Percentiles rank a stretch among this genome's conserved stretches.
These are phyloP conservation scores for Amyloporia xantha DNA, from an alignment of 768 basidiomycete species.

Conservation along the genomic window DNA sequence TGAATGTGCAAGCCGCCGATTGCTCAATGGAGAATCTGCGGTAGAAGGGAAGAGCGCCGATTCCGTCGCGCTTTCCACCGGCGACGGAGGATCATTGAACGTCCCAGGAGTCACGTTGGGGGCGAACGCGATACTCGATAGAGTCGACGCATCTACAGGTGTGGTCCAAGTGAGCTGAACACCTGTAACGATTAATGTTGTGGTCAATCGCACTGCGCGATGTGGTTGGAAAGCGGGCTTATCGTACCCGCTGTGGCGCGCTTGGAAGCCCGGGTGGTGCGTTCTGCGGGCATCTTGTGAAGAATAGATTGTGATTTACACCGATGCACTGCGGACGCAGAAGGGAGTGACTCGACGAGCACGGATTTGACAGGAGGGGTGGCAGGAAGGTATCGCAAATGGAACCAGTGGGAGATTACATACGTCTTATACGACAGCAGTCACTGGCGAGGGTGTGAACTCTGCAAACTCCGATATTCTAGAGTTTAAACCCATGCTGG, in stretches of 20 bases:
- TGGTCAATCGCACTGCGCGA: constrained; percentile 2
- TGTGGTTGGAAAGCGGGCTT: not conserved
- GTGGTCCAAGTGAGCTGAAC: constrained; percentile 4
- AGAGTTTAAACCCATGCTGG: constrained; percentile 1
- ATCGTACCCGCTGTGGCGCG: constrained; percentile 13
- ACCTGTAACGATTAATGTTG: constrained; percentile 8
- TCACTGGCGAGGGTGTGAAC: constrained; percentile 16
- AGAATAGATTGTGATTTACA: constrained; percentile 12
- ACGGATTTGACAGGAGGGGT: constrained; percentile 16
- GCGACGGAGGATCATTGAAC: constrained; percentile 41
- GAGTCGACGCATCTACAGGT: constrained; percentile 9
- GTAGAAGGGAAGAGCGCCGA: constrained; percentile 49
- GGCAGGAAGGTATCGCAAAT: constrained; percentile 18
- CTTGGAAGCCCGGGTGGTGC: constrained; percentile 12
- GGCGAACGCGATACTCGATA: constrained; percentile 46
- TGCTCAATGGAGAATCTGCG: constrained; percentile 1
- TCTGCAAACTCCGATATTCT: constrained; percentile 13
- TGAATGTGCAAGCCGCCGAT: constrained; percentile 35
- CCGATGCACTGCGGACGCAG: not conserved
- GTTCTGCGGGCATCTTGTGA: constrained; percentile 16
- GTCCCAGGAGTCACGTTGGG: constrained; percentile 53
- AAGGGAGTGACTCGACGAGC: constrained; percentile 13
- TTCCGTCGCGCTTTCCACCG: constrained; percentile 32
- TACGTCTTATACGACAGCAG: constrained; percentile 18
- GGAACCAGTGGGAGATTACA: constrained; percentile 20